A percentile compares a stretch with the other conserved stretches of the same genome.
phyloP scores from a whole-genome alignment of 2,329 filamentous ascomycete species.

The Calonectria multiphialidica region DNA sequence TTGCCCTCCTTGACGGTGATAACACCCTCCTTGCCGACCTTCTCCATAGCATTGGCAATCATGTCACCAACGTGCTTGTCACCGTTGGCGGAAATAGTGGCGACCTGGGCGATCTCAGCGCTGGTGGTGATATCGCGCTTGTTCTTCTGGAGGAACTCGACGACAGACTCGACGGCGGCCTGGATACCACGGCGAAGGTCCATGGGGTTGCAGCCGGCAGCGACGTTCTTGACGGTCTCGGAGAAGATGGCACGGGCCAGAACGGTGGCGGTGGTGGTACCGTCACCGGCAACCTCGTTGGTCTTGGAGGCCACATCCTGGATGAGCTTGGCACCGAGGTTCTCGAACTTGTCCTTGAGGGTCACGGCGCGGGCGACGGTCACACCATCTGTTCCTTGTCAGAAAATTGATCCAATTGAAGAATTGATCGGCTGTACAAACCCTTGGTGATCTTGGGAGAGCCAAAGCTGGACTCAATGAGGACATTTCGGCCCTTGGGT shows the following conservation, averaged over 20 bases:
- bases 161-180: constrained; percentile 93
- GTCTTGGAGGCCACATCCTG: constrained; percentile 99
- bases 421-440: constrained; percentile 55
- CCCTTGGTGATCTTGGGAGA: constrained; percentile 99
- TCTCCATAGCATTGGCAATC: constrained; percentile 99
- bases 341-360: constrained; percentile 99
- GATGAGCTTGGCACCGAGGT: constrained; percentile 95
- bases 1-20: constrained; percentile 99
- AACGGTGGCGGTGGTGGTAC: constrained; percentile 97
- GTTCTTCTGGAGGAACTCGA: constrained; percentile 94
- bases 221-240: constrained; percentile 99
- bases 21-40: constrained; percentile 99
- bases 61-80: constrained; percentile 95
- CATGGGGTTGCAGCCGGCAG: constrained; percentile 99
- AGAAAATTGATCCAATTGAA: constrained; percentile 17
- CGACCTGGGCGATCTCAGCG: constrained; percentile 96
- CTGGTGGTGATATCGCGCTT: constrained; percentile 98
- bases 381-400: constrained; percentile 76
- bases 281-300: constrained; percentile 98
- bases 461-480: constrained; percentile 98
- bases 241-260: constrained; percentile 98
- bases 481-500: constrained; percentile 97
- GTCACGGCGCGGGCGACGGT: constrained; percentile 90
- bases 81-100: constrained; percentile 97
- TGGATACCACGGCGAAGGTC: constrained; percentile 97